Conservation (phyloP, 2,329 filamentous ascomycete genomes). For the Clonostachys byssicola region DNA sequence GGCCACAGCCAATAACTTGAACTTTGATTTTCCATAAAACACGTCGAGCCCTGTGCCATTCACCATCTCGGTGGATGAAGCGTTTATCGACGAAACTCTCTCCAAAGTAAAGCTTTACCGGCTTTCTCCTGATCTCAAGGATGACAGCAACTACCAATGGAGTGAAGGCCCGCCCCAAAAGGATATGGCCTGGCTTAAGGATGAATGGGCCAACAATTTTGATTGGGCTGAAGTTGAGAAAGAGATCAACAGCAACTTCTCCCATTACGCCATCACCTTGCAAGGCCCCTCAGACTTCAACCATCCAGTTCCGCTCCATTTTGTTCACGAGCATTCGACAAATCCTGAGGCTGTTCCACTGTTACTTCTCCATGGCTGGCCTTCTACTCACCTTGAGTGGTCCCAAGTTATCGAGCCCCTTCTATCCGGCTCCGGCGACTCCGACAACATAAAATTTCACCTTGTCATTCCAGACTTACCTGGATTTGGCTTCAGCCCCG, state of each 20-base stretch:
- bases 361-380: constrained; percentile 6
- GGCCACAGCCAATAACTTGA: neutral
- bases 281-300: neutral
- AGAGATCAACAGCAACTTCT: constrained; percentile 2
- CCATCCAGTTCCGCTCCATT: constrained; percentile 2
- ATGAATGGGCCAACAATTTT: constrained; percentile 4
- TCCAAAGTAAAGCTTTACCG: constrained; percentile 1
- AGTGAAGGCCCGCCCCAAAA: constrained; percentile 1
- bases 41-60: constrained; percentile 1
- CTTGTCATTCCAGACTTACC: constrained; percentile 2
- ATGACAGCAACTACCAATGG: constrained; percentile 2
- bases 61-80: constrained; percentile 1
- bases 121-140: constrained; percentile 1
- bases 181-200: constrained; percentile 1
- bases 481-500: constrained; percentile 4
- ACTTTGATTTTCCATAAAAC: neutral
- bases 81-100: constrained; percentile 1
- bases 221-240: constrained; percentile 2
- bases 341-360: constrained; percentile 3
- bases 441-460: neutral
- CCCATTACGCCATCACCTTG: constrained; percentile 2
- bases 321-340: constrained; percentile 5
- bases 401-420: neutral
- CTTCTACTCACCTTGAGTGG: constrained; percentile 3
- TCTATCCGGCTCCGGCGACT: neutral